Percentiles rank a stretch among this genome's conserved stretches.
phyloP scores from a whole-genome alignment of 1,139 yeast species.

The Suhomyces kunorum region DNA sequence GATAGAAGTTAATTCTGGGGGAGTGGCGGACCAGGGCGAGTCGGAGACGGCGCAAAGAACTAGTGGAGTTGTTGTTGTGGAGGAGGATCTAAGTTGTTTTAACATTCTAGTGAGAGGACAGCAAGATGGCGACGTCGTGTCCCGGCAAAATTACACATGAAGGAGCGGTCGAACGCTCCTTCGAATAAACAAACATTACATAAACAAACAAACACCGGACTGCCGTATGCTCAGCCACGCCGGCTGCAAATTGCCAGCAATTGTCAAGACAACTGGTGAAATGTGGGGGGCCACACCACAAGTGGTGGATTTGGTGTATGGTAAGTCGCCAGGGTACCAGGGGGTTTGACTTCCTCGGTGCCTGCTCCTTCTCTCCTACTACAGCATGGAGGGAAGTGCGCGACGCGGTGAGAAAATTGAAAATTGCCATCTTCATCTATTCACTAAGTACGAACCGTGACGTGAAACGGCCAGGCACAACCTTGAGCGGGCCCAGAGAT shows the following conservation, averaged over 20 bases:
- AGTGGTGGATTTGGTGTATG: not conserved
- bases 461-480: too few species aligned
- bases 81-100: not conserved
- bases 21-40: constrained; percentile 4
- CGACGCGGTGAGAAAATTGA: too few species aligned
- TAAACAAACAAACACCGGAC: constrained; percentile 6
- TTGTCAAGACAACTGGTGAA: too few species aligned
- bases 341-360: too few species aligned
- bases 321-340: too few species aligned
- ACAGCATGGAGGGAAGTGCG: too few species aligned
- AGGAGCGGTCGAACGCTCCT: constrained; percentile 7
- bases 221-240: not conserved
- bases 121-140: constrained; percentile 6
- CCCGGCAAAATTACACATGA: constrained; percentile 2
- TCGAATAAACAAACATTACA: constrained; percentile 8
- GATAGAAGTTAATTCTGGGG: constrained; percentile 14
- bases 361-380: too few species aligned
- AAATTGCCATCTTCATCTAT: too few species aligned
- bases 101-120: constrained; percentile 1
- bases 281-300: too few species aligned
- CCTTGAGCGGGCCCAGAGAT: too few species aligned
- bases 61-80: constrained; percentile 2
- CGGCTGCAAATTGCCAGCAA: not conserved
- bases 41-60: not conserved
- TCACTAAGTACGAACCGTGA: too few species aligned